phyloP scores from a whole-genome alignment of 2,329 filamentous ascomycete species.

The Daldinia eschscholtzii region DNA sequence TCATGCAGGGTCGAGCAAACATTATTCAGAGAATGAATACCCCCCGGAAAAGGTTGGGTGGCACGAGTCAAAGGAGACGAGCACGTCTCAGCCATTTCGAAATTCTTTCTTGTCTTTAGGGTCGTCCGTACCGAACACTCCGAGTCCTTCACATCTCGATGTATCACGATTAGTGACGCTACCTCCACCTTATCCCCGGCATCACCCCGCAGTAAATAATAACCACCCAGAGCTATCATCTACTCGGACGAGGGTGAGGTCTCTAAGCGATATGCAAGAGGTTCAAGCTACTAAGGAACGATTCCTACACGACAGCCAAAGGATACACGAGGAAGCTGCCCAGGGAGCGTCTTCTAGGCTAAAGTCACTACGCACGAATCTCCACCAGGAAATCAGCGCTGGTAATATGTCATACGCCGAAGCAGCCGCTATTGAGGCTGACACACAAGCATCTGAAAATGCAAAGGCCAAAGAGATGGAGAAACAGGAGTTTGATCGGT shows the following conservation, averaged over 20 bases:
- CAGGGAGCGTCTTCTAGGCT: conserved; percentile 66
- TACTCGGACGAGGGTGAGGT: conserved; percentile 79
- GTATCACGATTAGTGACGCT: conserved; percentile 93
- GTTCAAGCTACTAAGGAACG: conserved; percentile 75
- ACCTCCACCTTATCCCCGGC: conserved; percentile 92
- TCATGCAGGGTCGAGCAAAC: conserved; percentile 56
- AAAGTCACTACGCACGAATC: conserved; percentile 76
- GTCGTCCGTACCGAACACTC: conserved; percentile 61
- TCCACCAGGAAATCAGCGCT: conserved; percentile 82
- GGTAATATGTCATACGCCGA: conserved; percentile 86
- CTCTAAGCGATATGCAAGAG: conserved; percentile 79
- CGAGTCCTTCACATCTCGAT: conserved; percentile 74
- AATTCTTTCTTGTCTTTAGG: conserved; percentile 57
- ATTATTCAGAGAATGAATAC: conserved; percentile 62
- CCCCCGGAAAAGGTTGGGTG: conserved; percentile 69
- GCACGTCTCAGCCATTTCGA: conserved; percentile 60
- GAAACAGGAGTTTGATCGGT: conserved; percentile 85
- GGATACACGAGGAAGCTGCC: conserved; percentile 68
- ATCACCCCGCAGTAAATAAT: conserved; percentile 96
- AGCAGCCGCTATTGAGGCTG: conserved; percentile 83
- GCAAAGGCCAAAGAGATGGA: conserved; percentile 77
- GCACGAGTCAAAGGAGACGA: conserved; percentile 61
- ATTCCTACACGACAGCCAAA: conserved; percentile 68
- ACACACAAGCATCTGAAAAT: conserved; percentile 78
- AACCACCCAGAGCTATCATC: conserved; percentile 89